phyloP scores from a whole-genome alignment of 2,329 filamentous ascomycete species.

The Alternaria solani region DNA sequence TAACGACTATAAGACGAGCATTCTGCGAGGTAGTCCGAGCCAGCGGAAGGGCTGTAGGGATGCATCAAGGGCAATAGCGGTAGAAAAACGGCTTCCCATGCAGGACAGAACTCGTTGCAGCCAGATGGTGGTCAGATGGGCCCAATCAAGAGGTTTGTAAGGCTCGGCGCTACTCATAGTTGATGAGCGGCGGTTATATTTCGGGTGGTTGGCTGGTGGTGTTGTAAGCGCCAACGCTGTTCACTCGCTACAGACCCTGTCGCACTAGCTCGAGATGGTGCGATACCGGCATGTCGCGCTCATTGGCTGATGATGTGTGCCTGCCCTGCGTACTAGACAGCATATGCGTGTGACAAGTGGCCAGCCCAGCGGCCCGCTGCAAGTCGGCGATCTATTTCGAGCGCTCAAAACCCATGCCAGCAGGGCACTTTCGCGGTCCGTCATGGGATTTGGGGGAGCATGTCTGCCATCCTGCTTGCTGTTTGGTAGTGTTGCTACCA shows the following conservation, averaged over 20 bases:
- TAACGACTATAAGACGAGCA: slow-evolving; percentile 43
- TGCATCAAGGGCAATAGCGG: slow-evolving; percentile 43
- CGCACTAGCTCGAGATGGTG: slow-evolving; percentile 28
- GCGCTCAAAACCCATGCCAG: slow-evolving; percentile 21
- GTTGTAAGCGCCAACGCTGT: slow-evolving; percentile 48
- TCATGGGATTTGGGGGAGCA: slow-evolving; percentile 26
- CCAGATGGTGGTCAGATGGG: slow-evolving; percentile 30
- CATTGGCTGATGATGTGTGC: slow-evolving; percentile 42
- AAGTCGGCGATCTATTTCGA: slow-evolving; percentile 47
- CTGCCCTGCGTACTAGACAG: slow-evolving; percentile 38
- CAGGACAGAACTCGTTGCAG: slow-evolving; percentile 40
- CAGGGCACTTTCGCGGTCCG: slow-evolving; percentile 17
- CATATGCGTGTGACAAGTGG: slow-evolving; percentile 43
- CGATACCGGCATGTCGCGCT: slow-evolving; percentile 19
- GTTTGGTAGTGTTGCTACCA: background rate
- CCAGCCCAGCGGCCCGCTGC: slow-evolving; percentile 40
- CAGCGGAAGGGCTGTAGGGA: slow-evolving; percentile 23
- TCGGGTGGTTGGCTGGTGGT: slow-evolving; percentile 45
- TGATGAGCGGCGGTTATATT: slow-evolving; percentile 46
- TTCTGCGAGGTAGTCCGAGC: slow-evolving; percentile 11
- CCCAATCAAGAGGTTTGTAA: slow-evolving; percentile 44
- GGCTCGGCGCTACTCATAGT: slow-evolving; percentile 43
- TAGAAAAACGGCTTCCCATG: slow-evolving; percentile 42
- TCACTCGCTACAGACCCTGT: slow-evolving; percentile 40
- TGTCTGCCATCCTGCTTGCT: slow-evolving; percentile 16